Conservation (phyloP, 495 filamentous ascomycete genomes). For the Pseudomonodictys pantanalensis region DNA sequence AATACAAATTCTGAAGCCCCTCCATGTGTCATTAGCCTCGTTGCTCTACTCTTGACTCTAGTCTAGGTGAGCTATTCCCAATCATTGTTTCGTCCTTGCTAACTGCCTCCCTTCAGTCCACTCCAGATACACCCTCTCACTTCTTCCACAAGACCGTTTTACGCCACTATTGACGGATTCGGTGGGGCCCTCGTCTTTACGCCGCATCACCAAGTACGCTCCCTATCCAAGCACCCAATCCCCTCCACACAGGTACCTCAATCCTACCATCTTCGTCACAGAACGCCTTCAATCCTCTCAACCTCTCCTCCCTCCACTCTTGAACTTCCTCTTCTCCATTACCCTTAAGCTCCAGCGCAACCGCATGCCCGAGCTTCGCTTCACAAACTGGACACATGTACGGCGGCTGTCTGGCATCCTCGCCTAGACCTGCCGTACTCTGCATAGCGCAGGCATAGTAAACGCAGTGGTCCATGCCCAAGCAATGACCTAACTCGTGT, state of each 20-base stretch:
- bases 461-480: slow-evolving; percentile 62
- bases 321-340: slow-evolving; percentile 5
- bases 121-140: no score
- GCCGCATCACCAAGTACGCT: no score
- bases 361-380: slow-evolving; percentile 52
- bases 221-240: slow-evolving; percentile 14
- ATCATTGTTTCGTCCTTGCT: no score
- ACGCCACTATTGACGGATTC: no score
- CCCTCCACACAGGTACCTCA: slow-evolving; percentile 7
- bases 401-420: slow-evolving; percentile 65
- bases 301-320: slow-evolving; percentile 18
- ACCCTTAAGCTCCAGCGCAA: slow-evolving; percentile 21
- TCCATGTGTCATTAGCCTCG: no score
- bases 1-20: no score
- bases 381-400: slow-evolving; percentile 65
- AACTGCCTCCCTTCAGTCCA: no score
- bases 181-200: no score
- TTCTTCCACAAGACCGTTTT: no score
- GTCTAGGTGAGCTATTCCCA: no score
- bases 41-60: no score
- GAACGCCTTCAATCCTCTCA: slow-evolving; percentile 1
- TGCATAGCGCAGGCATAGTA: slow-evolving; percentile 74
- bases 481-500: slow-evolving; percentile 67
- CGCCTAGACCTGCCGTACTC: slow-evolving; percentile 55
- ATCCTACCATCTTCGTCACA: slow-evolving; percentile 5